A percentile compares a stretch with the other conserved stretches of the same genome.
Conservation (phyloP, 2,329 filamentous ascomycete genomes). For the Ophiocordyceps camponoti-saundersi region DNA sequence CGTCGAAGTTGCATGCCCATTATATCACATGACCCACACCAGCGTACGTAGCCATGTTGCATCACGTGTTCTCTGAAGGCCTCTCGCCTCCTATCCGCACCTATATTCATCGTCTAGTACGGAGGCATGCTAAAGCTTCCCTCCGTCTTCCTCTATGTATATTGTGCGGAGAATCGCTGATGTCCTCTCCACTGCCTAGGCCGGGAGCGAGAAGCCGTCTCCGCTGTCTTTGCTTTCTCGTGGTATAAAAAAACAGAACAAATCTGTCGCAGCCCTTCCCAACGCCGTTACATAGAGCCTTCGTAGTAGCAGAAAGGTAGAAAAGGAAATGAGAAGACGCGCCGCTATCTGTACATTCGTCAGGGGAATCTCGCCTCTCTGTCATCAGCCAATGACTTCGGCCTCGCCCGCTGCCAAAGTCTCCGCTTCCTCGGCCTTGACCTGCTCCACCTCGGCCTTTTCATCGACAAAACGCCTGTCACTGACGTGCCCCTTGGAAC, state of each 20-base stretch:
- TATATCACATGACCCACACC: too few relatives aligned
- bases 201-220: not conserved
- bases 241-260: not conserved
- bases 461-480: slow-evolving; percentile 78
- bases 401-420: slow-evolving; percentile 20
- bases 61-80: too few relatives aligned
- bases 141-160: too few relatives aligned
- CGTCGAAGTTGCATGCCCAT: too few relatives aligned
- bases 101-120: too few relatives aligned
- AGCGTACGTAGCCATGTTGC: too few relatives aligned
- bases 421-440: slow-evolving; percentile 36
- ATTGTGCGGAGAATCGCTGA: too few relatives aligned
- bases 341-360: not conserved
- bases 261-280: not conserved
- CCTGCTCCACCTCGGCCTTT: slow-evolving; percentile 48
- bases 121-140: too few relatives aligned
- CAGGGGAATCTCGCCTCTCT: not conserved
- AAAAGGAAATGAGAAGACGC: not conserved
- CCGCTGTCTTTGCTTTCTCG: not conserved
- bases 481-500: slow-evolving; percentile 50
- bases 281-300: not conserved
- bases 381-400: slow-evolving; percentile 16
- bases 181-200: not conserved
- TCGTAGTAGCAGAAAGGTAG: not conserved
- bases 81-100: too few relatives aligned